Percentiles rank a stretch among this genome's conserved stretches.
Conservation (phyloP, 2,329 filamentous ascomycete genomes). For the Dactylonectria macrodidyma region DNA sequence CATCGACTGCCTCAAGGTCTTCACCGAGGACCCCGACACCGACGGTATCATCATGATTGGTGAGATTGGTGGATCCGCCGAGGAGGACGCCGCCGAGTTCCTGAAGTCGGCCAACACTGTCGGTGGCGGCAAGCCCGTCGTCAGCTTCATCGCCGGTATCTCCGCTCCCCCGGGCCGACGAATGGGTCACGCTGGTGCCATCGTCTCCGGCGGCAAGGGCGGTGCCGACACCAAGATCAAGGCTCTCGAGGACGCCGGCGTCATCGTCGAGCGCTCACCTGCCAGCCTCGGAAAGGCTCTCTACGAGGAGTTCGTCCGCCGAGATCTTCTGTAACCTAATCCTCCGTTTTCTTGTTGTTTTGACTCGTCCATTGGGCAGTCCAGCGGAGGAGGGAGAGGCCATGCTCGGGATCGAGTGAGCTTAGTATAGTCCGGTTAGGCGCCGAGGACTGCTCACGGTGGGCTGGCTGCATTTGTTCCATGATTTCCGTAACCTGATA, state of each 20-base stretch:
- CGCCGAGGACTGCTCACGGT: conserved; percentile 43
- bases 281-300: conserved; percentile 93
- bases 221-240: conserved; percentile 98
- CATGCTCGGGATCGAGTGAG: conserved; percentile 38
- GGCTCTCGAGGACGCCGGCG: conserved; percentile 92
- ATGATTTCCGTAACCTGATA: conserved; percentile 53
- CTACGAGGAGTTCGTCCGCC: conserved; percentile 95
- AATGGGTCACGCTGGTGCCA: conserved; percentile 99
- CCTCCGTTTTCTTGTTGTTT: conserved; percentile 31
- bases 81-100: conserved; percentile 99
- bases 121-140: conserved; percentile 90
- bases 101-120: conserved; percentile 91
- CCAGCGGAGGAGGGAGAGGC: conserved; percentile 30
- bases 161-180: conserved; percentile 94
- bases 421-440: conserved; percentile 40
- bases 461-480: conserved; percentile 49
- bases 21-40: conserved; percentile 95
- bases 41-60: conserved; percentile 99
- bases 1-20: conserved; percentile 98
- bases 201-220: conserved; percentile 97
- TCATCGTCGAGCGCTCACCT: conserved; percentile 95
- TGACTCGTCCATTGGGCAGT: conserved; percentile 24
- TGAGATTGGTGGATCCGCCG: conserved; percentile 96
- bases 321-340: conserved; percentile 85
- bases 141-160: conserved; percentile 98